phyloP scores from a whole-genome alignment of 1,139 yeast species.

The Kodamaea plutei region DNA sequence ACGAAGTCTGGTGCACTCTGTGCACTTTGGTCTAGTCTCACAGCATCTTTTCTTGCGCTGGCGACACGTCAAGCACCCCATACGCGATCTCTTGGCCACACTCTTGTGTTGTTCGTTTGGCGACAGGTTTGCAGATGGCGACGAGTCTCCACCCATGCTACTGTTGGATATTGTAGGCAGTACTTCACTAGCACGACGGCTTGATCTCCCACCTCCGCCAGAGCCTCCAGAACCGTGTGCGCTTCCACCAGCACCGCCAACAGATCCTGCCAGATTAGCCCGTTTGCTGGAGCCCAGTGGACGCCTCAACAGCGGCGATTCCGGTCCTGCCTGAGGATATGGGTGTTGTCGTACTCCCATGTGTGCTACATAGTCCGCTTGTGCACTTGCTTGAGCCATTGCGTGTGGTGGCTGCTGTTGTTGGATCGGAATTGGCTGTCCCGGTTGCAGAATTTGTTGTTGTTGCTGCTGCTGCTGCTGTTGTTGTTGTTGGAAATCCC shows the following conservation, averaged over 20 bases:
- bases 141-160: neutral
- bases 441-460: too few species aligned
- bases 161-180: conserved; percentile 7
- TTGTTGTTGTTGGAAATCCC: conserved; percentile 7
- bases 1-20: conserved; percentile 39
- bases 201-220: conserved; percentile 5
- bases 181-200: conserved; percentile 6
- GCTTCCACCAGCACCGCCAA: neutral
- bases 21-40: conserved; percentile 39
- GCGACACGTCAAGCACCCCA: conserved; percentile 47
- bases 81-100: conserved; percentile 33
- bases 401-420: conserved; percentile 3
- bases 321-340: conserved; percentile 5
- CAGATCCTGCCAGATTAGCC: neutral
- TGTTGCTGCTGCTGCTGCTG: conserved; percentile 1
- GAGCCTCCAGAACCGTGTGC: neutral
- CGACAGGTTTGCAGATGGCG: conserved; percentile 1
- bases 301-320: conserved; percentile 5
- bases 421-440: conserved; percentile 1
- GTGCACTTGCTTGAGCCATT: neutral
- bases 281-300: conserved; percentile 1
- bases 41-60: conserved; percentile 45
- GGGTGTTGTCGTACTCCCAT: conserved; percentile 7
- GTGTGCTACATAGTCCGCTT: conserved; percentile 2
- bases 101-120: conserved; percentile 12